Conservation (phyloP, 768 basidiomycete genomes). For the Collybiopsis confluens region DNA sequence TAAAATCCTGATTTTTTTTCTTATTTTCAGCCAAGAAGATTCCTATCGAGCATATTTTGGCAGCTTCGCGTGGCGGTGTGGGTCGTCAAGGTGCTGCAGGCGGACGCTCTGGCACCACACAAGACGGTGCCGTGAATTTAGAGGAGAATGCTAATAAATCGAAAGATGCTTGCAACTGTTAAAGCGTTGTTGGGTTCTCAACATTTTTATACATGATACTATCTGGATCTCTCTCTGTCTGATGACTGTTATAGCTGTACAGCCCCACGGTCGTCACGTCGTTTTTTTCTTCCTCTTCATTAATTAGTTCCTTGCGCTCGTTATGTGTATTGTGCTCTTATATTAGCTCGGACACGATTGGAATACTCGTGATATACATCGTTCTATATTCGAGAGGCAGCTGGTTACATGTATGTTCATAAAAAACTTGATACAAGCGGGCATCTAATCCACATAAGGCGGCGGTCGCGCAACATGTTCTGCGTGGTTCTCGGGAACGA, state of each 20-base stretch:
- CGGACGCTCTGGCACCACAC: slow-evolving; percentile 45
- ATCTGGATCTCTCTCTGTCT: not conserved
- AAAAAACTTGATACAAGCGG: not conserved
- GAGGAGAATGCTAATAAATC: slow-evolving; percentile 62
- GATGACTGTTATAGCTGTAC: not conserved
- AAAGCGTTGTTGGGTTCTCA: slow-evolving; percentile 22
- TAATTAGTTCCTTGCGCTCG: slow-evolving; percentile 4
- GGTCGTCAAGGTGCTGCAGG: slow-evolving; percentile 58
- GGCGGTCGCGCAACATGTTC: slow-evolving; percentile 50
- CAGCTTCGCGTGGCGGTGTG: slow-evolving; percentile 68
- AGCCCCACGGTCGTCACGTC: slow-evolving; percentile 2
- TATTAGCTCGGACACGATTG: not conserved
- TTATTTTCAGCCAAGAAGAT: slow-evolving; percentile 48
- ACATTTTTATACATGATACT: slow-evolving; percentile 13
- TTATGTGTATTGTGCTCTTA: not conserved
- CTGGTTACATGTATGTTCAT: too few species aligned
- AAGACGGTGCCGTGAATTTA: slow-evolving; percentile 63
- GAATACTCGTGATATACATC: not conserved
- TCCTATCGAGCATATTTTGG: slow-evolving; percentile 89
- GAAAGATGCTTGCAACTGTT: slow-evolving; percentile 83
- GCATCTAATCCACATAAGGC: slow-evolving; percentile 54
- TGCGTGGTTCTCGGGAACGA: slow-evolving; percentile 48
- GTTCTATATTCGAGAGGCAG: not conserved
- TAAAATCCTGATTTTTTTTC: slow-evolving; percentile 5
- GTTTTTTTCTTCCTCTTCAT: slow-evolving; percentile 5